phyloP scores from a whole-genome alignment of 1,139 yeast genomes.

The Hyphopichia khmerensis region DNA sequence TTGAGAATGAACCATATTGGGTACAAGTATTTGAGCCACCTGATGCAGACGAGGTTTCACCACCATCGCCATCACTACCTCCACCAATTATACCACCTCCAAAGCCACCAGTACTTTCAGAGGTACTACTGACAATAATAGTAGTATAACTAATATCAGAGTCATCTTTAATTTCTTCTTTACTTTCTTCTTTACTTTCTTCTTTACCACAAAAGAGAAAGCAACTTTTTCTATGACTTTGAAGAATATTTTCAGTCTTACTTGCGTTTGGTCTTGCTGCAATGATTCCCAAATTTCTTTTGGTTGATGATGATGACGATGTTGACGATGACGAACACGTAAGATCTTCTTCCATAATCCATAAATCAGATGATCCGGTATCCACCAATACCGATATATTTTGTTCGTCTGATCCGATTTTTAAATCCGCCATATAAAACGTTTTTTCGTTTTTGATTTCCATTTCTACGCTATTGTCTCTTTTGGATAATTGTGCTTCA shows the following conservation, averaged over 20 bases:
- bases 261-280: neutral
- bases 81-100: constrained; percentile 9
- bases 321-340: constrained; percentile 16
- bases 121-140: constrained; percentile 2
- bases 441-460: constrained; percentile 42
- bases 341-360: constrained; percentile 41
- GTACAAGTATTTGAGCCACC: constrained; percentile 29
- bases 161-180: no score
- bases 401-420: constrained; percentile 34
- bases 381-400: constrained; percentile 36
- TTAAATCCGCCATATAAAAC: constrained; percentile 47
- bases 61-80: constrained; percentile 6
- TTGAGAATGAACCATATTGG: constrained; percentile 38
- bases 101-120: constrained; percentile 5
- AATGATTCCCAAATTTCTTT: neutral
- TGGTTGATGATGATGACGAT: neutral
- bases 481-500: constrained; percentile 1
- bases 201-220: neutral
- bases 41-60: constrained; percentile 4
- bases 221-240: neutral
- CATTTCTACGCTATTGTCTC: constrained; percentile 35
- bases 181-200: no score
- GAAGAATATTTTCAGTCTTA: neutral
- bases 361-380: constrained; percentile 49
- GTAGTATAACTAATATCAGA: constrained; percentile 1